Conservation (phyloP, 305 asterid genomes). For the Rubia balearica region DNA sequence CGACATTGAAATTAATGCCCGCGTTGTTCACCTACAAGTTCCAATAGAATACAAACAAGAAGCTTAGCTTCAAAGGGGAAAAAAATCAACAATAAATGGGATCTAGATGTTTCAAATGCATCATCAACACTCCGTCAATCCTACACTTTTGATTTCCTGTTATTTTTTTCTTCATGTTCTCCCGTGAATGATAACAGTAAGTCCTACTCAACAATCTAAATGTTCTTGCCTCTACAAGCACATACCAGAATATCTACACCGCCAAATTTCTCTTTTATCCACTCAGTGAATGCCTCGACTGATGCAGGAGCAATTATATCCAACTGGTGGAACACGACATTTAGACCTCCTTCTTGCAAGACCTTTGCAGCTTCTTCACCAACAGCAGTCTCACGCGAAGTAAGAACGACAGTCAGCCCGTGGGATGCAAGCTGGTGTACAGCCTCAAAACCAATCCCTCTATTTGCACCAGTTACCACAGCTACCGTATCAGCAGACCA, state of each 20-base stretch:
- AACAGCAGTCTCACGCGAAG: constrained; percentile 52
- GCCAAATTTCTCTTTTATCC: constrained; percentile 59
- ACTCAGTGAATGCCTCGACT: constrained; percentile 39
- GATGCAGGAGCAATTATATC: constrained; percentile 66
- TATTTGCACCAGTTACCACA: constrained; percentile 86
- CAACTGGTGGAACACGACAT: constrained; percentile 55
- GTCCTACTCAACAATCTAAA: neutral
- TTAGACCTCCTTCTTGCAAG: constrained; percentile 57
- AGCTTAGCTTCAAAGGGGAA: neutral
- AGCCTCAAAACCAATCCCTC: constrained; percentile 90
- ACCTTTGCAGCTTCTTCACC: constrained; percentile 64
- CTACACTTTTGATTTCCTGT: neutral
- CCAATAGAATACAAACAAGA: constrained; percentile 4
- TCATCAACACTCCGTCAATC: neutral
- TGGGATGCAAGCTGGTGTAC: constrained; percentile 63
- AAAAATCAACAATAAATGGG: neutral
- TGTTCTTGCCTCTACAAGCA: constrained; percentile 6
- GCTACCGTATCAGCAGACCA: constrained; percentile 65
- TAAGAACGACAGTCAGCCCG: constrained; percentile 64
- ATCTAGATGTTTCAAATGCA: neutral
- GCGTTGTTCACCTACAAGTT: constrained; percentile 70
- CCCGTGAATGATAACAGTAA: neutral
- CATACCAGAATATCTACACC: constrained; percentile 74
- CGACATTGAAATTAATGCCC: constrained; percentile 70
- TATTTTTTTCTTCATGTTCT: neutral